These are phyloP conservation scores for Metschnikowia borealis DNA, from an alignment of 805 yeast species.

Conservation along the genomic window DNA sequence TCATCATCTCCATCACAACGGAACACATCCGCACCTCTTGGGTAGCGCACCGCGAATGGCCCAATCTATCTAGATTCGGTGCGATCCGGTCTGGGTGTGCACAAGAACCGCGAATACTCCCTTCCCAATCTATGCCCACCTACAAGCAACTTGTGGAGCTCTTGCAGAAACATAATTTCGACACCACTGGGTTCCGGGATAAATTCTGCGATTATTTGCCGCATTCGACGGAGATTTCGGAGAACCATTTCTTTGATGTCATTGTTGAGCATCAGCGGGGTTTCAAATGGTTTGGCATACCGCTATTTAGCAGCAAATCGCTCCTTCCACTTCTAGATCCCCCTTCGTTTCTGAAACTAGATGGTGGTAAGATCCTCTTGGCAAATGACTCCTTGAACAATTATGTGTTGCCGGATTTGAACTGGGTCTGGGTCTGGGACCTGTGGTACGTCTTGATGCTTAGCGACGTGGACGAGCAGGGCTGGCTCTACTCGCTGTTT, in stretches of 20 bases:
- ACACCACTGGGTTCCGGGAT: conserved; percentile 8
- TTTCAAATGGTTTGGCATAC: conserved; percentile 47
- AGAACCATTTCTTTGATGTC: conserved; percentile 32
- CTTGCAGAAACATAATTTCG: conserved; percentile 7
- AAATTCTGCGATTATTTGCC: conserved; percentile 1
- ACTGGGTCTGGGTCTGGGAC: conserved; percentile 68
- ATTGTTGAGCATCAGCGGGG: conserved; percentile 56
- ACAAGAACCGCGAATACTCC: not conserved
- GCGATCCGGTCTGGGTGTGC: not conserved
- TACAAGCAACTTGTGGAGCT: conserved; percentile 6
- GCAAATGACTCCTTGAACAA: conserved; percentile 25
- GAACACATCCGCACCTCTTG: not conserved
- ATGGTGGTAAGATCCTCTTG: conserved; percentile 33
- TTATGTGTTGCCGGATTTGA: conserved; percentile 52
- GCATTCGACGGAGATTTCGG: not conserved
- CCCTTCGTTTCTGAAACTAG: conserved; percentile 42
- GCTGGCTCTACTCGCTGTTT: conserved; percentile 69
- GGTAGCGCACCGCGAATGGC: not conserved
- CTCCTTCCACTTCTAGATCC: conserved; percentile 50
- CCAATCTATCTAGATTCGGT: not conserved
- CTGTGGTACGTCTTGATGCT: conserved; percentile 73
- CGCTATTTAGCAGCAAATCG: conserved; percentile 44
- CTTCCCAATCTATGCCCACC: not conserved
- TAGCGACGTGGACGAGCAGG: conserved; percentile 73
- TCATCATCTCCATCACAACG: not conserved